Conservation (phyloP, 768 basidiomycete species). For the Termitomyces sp. region DNA sequence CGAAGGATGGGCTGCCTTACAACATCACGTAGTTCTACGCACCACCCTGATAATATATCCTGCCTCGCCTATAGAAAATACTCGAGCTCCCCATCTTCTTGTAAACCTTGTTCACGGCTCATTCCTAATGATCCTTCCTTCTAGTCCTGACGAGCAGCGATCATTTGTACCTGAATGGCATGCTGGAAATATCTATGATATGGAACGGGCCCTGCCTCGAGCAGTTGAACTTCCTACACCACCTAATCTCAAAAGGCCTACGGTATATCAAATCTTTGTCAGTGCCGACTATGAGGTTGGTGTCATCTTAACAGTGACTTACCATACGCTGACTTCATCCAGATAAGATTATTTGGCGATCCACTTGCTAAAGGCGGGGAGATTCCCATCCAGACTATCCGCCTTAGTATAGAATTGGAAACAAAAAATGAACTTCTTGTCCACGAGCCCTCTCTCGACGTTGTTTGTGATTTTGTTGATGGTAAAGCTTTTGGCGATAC, state of each 20-base stretch:
- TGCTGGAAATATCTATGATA: conserved; percentile 80
- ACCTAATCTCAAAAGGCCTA: conserved; percentile 36
- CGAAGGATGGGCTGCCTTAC: conserved; percentile 85
- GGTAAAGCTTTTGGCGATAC: conserved; percentile 73
- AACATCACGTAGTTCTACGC: conserved; percentile 71
- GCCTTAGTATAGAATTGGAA: conserved; percentile 41
- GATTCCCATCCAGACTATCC: conserved; percentile 52
- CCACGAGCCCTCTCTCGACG: conserved; percentile 46
- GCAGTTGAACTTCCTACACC: conserved; percentile 41
- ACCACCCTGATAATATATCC: conserved; percentile 57
- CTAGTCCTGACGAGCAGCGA: conserved; percentile 12
- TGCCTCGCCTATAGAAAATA: conserved; percentile 17
- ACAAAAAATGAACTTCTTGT: conserved; percentile 21
- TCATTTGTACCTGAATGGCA: conserved; percentile 52
- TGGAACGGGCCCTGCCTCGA: conserved; percentile 47
- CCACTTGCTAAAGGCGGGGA: conserved; percentile 37
- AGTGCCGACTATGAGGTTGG: conserved; percentile 80
- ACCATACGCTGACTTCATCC: not conserved
- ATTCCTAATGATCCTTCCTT: conserved; percentile 66
- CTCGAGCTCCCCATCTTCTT: conserved; percentile 38
- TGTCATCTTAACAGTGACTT: not conserved
- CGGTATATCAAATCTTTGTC: conserved; percentile 62
- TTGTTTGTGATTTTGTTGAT: conserved; percentile 64
- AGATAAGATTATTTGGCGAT: conserved; percentile 85
- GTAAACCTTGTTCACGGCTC: conserved; percentile 67